Percentiles rank a stretch among this genome's conserved stretches.
phyloP scores from a whole-genome alignment of 2,329 filamentous ascomycete genomes.

The Xylariomycetidae sp. region DNA sequence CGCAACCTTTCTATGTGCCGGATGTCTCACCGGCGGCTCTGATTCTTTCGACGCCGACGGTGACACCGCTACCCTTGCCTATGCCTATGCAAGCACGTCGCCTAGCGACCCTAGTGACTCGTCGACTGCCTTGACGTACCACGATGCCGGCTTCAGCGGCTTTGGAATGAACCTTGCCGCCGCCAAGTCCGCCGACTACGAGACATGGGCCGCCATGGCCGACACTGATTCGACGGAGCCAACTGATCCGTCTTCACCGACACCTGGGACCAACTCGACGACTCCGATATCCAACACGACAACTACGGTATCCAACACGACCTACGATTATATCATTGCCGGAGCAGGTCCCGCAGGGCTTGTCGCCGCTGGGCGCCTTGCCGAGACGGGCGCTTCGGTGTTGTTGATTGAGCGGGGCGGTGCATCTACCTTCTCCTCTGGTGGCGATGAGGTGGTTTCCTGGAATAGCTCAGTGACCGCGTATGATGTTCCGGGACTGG shows the following conservation, averaged over 20 bases:
- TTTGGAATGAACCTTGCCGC: constrained; percentile 28
- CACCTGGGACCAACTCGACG: no score
- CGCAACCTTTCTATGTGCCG: constrained; percentile 49
- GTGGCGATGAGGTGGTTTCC: constrained; percentile 23
- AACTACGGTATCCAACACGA: constrained; percentile 27
- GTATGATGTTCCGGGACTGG: constrained; percentile 26
- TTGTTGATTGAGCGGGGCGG: constrained; percentile 34
- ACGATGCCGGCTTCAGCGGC: constrained; percentile 34
- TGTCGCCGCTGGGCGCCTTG: constrained; percentile 30
- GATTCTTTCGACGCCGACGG: constrained; percentile 24
- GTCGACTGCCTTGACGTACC: constrained; percentile 32
- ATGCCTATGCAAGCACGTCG: constrained; percentile 31
- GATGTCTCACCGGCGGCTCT: constrained; percentile 33
- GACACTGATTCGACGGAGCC: not conserved
- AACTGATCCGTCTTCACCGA: not conserved
- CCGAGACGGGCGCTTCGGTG: constrained; percentile 31
- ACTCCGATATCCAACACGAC: no score
- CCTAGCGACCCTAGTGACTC: constrained; percentile 27
- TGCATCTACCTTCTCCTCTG: constrained; percentile 27
- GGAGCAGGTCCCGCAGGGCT: constrained; percentile 33
- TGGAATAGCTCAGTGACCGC: constrained; percentile 29
- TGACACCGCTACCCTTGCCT: constrained; percentile 30
- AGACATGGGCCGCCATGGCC: constrained; percentile 20
- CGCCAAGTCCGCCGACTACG: constrained; percentile 29
- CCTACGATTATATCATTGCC: constrained; percentile 36